A percentile compares a stretch with the other conserved stretches of the same genome.
Evolutionary conservation across 2,329 filamentous ascomycete genomes (phyloP).

Genomic region (Diplodia seriata): DNA sequence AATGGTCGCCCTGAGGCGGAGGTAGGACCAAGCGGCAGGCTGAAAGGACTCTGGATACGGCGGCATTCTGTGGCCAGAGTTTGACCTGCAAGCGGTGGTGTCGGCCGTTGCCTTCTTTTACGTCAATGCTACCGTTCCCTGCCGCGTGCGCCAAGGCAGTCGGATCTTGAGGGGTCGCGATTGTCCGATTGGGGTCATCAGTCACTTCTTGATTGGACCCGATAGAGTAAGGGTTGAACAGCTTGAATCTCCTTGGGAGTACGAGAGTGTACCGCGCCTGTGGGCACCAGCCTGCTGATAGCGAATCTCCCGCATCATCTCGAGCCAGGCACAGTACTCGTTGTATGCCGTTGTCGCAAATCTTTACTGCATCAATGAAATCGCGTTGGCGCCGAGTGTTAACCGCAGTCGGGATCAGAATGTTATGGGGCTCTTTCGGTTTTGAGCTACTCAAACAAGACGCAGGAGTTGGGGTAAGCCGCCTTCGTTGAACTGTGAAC

Average conservation of each 20-base stretch:
- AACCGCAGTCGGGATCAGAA: constrained; percentile 45
- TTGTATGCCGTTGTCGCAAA: constrained; percentile 44
- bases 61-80: constrained; percentile 41
- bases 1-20: constrained; percentile 45
- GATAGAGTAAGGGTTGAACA: constrained; percentile 45
- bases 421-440: constrained; percentile 35
- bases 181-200: background rate
- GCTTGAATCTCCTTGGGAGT: constrained; percentile 36
- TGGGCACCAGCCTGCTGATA: constrained; percentile 48
- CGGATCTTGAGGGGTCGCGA: constrained; percentile 10
- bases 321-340: constrained; percentile 42
- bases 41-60: constrained; percentile 43
- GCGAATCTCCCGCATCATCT: constrained; percentile 37
- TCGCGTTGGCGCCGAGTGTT: constrained; percentile 40
- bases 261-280: constrained; percentile 41
- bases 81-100: constrained; percentile 45
- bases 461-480: constrained; percentile 42
- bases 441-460: constrained; percentile 34
- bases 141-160: constrained; percentile 9
- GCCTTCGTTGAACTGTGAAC: constrained; percentile 46
- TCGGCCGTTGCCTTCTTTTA: constrained; percentile 43
- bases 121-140: constrained; percentile 34
- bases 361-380: constrained; percentile 43
- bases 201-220: constrained; percentile 33
- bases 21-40: constrained; percentile 45